Percentiles rank a stretch among this genome's conserved stretches.
Evolutionary conservation across 768 basidiomycete genomes (phyloP).

Genomic region (Podaxis rugospora): DNA sequence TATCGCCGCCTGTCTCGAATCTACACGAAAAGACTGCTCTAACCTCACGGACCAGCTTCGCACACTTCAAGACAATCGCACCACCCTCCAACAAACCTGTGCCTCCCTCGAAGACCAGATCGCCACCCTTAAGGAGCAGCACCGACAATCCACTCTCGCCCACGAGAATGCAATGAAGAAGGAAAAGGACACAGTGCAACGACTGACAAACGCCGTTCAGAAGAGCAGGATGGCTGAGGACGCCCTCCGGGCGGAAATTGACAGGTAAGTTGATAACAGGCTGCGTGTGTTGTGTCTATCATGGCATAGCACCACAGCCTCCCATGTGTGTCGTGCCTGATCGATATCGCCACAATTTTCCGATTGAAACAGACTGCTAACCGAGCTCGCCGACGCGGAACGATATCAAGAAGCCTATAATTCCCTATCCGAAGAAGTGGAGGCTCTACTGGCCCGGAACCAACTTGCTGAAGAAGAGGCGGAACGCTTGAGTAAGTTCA

Average conservation of each 20-base stretch:
- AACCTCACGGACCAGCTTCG: constrained; percentile 24
- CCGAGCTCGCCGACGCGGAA: constrained; percentile 56
- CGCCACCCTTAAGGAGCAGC: constrained; percentile 12
- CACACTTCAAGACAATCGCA: background rate
- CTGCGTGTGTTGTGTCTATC: background rate
- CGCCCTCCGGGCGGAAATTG: constrained; percentile 61
- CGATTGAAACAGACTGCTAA: constrained; percentile 26
- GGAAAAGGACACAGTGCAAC: constrained; percentile 42
- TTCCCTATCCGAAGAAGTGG: constrained; percentile 58
- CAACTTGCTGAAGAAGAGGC: constrained; percentile 80
- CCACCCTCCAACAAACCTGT: constrained; percentile 15
- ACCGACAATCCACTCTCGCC: constrained; percentile 21
- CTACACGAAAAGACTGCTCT: constrained; percentile 32
- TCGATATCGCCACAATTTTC: constrained; percentile 4
- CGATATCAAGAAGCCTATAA: constrained; percentile 71
- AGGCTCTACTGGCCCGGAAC: constrained; percentile 61
- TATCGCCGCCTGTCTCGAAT: constrained; percentile 37
- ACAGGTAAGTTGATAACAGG: constrained; percentile 45
- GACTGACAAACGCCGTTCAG: constrained; percentile 46
- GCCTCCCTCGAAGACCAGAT: constrained; percentile 21
- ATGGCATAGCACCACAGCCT: background rate
- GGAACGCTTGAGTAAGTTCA: constrained; percentile 69
- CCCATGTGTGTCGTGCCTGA: background rate
- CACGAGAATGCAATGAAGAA: constrained; percentile 36
- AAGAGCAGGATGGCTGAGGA: constrained; percentile 64